Percentiles rank a stretch among this genome's conserved stretches.
Evolutionary conservation across 352 stramenopile species (phyloP).

Genomic region (Phytophthora aleatoria): DNA sequence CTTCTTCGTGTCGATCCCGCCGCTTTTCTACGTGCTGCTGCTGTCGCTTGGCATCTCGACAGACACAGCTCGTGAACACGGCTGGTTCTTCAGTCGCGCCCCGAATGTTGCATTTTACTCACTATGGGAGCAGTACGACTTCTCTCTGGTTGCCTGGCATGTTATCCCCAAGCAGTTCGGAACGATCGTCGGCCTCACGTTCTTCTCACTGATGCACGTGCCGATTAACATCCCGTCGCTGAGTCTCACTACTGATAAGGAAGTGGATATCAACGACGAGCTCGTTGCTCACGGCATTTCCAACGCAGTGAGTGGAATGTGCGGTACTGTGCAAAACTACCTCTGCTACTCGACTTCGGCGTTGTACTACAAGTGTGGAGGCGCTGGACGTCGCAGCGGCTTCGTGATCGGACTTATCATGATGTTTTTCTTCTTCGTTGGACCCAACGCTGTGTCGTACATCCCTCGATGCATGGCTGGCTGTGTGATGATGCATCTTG

Average conservation of each 20-base stretch:
- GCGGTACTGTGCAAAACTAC: constrained; percentile 92
- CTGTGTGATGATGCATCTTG: constrained; percentile 92
- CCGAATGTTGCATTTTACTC: constrained; percentile 75
- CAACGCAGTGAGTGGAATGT: constrained; percentile 87
- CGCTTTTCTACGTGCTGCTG: constrained; percentile 78
- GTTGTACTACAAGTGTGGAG: constrained; percentile 90
- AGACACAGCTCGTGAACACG: constrained; percentile 60
- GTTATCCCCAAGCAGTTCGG: constrained; percentile 77
- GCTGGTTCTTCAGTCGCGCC: constrained; percentile 80
- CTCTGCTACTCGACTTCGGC: constrained; percentile 89
- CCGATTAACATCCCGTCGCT: constrained; percentile 95
- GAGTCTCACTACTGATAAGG: constrained; percentile 79
- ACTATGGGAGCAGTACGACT: constrained; percentile 79
- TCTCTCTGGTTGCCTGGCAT: constrained; percentile 64
- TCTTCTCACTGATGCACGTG: constrained; percentile 96
- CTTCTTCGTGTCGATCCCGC: constrained; percentile 82
- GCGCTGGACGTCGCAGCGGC: constrained; percentile 64
- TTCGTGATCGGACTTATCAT: constrained; percentile 72
- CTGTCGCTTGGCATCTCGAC: constrained; percentile 52
- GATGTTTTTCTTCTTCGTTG: constrained; percentile 89
- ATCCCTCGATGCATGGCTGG: constrained; percentile 93
- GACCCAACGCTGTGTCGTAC: constrained; percentile 83
- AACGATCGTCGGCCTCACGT: constrained; percentile 85
- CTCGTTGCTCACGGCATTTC: constrained; percentile 93
- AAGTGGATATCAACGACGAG: constrained; percentile 94